phyloP scores from a whole-genome alignment of 345 rosid species.

The Populus tremula region DNA sequence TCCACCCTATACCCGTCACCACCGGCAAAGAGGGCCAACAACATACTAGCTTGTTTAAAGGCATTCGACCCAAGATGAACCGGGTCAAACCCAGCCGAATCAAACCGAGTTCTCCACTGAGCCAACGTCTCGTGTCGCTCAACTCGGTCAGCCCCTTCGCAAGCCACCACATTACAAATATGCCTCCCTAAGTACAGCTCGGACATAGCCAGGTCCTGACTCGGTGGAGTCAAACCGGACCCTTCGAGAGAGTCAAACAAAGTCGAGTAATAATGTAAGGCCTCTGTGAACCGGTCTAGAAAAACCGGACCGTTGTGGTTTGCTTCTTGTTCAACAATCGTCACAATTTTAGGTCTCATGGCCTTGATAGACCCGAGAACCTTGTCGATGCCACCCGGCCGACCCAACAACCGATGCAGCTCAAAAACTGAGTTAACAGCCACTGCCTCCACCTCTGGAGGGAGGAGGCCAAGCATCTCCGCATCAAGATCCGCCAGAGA shows the following conservation, averaged over 20 bases:
- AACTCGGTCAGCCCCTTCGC: constrained; percentile 71
- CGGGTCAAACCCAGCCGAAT: constrained; percentile 60
- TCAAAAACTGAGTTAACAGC: constrained; percentile 34
- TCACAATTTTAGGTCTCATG: constrained; percentile 33
- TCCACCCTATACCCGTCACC: constrained; percentile 89
- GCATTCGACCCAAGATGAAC: constrained; percentile 84
- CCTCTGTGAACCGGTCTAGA: constrained; percentile 32
- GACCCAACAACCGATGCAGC: constrained; percentile 32
- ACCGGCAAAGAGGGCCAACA: constrained; percentile 63
- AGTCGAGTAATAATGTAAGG: constrained; percentile 34
- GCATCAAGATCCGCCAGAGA: constrained; percentile 33
- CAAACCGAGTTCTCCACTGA: constrained; percentile 64
- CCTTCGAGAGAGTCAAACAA: constrained; percentile 39
- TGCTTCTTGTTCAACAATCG: constrained; percentile 35
- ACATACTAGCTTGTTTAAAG: constrained; percentile 78
- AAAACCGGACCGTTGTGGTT: constrained; percentile 35
- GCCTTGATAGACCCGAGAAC: constrained; percentile 28
- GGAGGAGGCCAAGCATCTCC: constrained; percentile 28
- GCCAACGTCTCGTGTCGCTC: constrained; percentile 72
- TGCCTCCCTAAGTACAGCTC: constrained; percentile 39
- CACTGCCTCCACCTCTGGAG: constrained; percentile 28
- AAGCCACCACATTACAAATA: constrained; percentile 38
- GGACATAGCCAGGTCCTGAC: constrained; percentile 34
- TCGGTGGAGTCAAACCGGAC: constrained; percentile 19
- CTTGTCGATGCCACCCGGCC: constrained; percentile 26